Conservation (phyloP, 768 basidiomycete genomes). For the Rickenella mellea region DNA sequence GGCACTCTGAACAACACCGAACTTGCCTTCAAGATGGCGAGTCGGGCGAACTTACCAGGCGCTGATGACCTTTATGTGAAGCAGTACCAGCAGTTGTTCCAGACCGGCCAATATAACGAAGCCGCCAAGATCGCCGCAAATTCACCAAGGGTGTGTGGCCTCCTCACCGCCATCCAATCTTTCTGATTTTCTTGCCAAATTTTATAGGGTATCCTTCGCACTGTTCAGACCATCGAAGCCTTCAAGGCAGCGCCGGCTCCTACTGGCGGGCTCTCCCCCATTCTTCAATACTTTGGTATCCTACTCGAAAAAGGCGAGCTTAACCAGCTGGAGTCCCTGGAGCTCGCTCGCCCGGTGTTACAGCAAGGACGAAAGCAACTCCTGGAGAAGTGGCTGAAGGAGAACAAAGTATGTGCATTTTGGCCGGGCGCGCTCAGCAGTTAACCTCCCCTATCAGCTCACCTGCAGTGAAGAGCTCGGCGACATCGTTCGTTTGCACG, state of each 20-base stretch:
- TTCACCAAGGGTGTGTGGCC: constrained; percentile 70
- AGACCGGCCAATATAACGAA: constrained; percentile 79
- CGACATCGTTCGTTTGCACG: constrained; percentile 88
- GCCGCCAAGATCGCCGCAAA: constrained; percentile 98
- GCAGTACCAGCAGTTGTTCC: constrained; percentile 89
- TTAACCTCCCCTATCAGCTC: constrained; percentile 39
- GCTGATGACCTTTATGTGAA: constrained; percentile 94
- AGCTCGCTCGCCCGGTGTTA: constrained; percentile 91
- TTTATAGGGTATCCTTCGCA: constrained; percentile 82
- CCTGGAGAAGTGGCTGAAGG: constrained; percentile 98
- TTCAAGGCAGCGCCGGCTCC: constrained; percentile 94
- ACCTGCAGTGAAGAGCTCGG: constrained; percentile 98
- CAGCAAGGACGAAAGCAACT: constrained; percentile 95
- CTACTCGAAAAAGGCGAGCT: constrained; percentile 97
- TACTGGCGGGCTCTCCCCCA: constrained; percentile 86
- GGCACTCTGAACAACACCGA: constrained; percentile 93
- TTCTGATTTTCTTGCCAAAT: constrained; percentile 4
- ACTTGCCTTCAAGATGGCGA: constrained; percentile 95
- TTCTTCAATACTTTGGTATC: constrained; percentile 97
- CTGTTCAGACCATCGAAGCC: constrained; percentile 89
- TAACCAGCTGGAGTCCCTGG: constrained; percentile 91
- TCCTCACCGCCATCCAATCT: background rate
- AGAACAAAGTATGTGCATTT: constrained; percentile 72
- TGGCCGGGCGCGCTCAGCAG: background rate
- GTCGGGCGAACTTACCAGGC: constrained; percentile 91